Evolutionary conservation across 2,329 filamentous ascomycete species (phyloP).

Genomic region (Colletotrichum karsti): DNA sequence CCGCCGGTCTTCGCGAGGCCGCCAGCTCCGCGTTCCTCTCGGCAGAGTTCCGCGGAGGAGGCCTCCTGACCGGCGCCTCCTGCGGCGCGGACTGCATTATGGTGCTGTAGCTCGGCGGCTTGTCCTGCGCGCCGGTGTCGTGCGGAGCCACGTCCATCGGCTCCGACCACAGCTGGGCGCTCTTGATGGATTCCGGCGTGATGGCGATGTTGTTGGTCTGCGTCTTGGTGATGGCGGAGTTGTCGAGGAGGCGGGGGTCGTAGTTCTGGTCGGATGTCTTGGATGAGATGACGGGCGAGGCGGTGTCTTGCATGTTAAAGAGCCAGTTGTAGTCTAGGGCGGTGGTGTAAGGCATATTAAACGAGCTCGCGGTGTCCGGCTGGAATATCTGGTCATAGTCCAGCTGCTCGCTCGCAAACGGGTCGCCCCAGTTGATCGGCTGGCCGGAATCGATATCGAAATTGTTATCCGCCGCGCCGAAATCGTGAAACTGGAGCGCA

Average conservation of each 20-base stretch:
- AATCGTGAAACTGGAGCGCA: neutral
- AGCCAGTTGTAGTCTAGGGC: slow-evolving; percentile 71
- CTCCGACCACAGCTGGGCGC: slow-evolving; percentile 33
- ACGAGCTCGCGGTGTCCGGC: slow-evolving; percentile 69
- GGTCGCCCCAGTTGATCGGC: neutral
- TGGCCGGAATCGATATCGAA: neutral
- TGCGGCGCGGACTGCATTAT: neutral
- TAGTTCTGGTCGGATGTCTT: neutral
- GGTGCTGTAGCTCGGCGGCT: slow-evolving; percentile 27
- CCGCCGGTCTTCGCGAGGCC: neutral
- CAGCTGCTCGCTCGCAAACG: slow-evolving; percentile 22
- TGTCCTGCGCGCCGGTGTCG: neutral
- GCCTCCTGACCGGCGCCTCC: neutral
- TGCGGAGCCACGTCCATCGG: neutral
- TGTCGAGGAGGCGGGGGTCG: neutral
- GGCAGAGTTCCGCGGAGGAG: neutral
- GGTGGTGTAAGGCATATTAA: slow-evolving; percentile 72
- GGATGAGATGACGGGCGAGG: neutral
- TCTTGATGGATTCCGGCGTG: slow-evolving; percentile 32
- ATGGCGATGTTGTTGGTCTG: slow-evolving; percentile 28
- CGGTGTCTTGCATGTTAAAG: slow-evolving; percentile 56
- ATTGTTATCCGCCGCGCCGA: neutral
- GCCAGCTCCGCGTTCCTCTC: neutral
- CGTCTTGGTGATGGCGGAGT: neutral
- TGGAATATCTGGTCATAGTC: slow-evolving; percentile 64